Conservation (phyloP, 371 early-diverging fungal species). For the Apophysomyces variabilis region DNA sequence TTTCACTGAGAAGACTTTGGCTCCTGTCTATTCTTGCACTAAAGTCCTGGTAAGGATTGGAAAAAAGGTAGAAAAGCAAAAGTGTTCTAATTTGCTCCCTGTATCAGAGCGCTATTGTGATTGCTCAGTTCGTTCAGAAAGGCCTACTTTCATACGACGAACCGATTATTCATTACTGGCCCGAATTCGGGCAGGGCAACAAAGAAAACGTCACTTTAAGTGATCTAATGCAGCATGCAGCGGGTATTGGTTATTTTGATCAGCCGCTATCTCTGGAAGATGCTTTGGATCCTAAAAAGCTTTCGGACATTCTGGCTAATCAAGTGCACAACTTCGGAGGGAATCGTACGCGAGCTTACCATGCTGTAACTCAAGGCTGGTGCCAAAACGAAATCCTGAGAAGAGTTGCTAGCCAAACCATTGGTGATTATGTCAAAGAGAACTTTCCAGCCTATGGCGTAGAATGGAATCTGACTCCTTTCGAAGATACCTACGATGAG, state of each 20-base stretch:
- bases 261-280: constrained; percentile 38
- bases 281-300: constrained; percentile 33
- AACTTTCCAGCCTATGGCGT: constrained; percentile 45
- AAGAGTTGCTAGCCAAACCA: constrained; percentile 57
- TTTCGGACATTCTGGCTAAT: constrained; percentile 50
- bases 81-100: not conserved
- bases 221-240: constrained; percentile 68
- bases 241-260: constrained; percentile 66
- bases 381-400: constrained; percentile 73
- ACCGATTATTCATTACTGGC: constrained; percentile 70
- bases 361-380: constrained; percentile 73
- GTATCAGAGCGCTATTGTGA: constrained; percentile 48
- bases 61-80: not conserved
- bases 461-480: constrained; percentile 61
- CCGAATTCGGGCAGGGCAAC: constrained; percentile 76
- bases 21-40: constrained; percentile 70
- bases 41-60: constrained; percentile 58
- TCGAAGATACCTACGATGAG: constrained; percentile 14
- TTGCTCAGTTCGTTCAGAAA: constrained; percentile 66
- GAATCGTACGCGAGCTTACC: constrained; percentile 57
- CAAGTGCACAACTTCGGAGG: constrained; percentile 73
- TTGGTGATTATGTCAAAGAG: constrained; percentile 61
- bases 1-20: constrained; percentile 62
- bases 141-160: constrained; percentile 59
- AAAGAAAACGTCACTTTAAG: constrained; percentile 73